A percentile compares a stretch with the other conserved stretches of the same genome.
phyloP scores from a whole-genome alignment of 306 rosid genomes.

The Senna siamea region DNA sequence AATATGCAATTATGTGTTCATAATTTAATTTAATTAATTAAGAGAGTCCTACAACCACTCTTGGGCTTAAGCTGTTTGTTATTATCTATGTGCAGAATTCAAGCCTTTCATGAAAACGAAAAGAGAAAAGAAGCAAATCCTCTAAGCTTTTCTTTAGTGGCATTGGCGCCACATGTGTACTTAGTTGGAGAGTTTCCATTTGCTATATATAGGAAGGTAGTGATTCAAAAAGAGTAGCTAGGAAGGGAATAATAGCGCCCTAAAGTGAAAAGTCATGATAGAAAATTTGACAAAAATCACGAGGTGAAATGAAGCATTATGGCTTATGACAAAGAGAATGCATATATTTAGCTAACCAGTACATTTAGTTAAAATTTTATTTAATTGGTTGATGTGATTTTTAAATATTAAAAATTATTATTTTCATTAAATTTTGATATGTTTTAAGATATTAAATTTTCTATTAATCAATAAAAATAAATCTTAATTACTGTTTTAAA shows the following conservation, averaged over 20 bases:
- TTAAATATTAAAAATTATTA: too few species aligned
- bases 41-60: not conserved
- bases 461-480: too few species aligned
- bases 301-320: not conserved
- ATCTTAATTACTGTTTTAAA: too few species aligned
- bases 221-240: not conserved
- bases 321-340: not conserved
- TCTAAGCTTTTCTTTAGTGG: not conserved
- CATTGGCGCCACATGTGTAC: not conserved
- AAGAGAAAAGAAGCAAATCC: not conserved
- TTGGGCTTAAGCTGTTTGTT: not conserved
- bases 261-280: not conserved
- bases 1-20: not conserved
- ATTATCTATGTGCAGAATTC: not conserved
- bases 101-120: not conserved
- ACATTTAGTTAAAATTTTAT: too few species aligned
- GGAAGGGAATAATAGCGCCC: not conserved
- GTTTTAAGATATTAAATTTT: too few species aligned
- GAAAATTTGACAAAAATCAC: conserved; percentile 7
- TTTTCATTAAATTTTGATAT: too few species aligned
- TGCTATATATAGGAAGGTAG: not conserved
- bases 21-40: not conserved
- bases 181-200: not conserved
- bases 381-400: too few species aligned
- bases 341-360: too few species aligned